phyloP scores from a whole-genome alignment of 805 yeast species.

The Cyberlindnera mycetangii region DNA sequence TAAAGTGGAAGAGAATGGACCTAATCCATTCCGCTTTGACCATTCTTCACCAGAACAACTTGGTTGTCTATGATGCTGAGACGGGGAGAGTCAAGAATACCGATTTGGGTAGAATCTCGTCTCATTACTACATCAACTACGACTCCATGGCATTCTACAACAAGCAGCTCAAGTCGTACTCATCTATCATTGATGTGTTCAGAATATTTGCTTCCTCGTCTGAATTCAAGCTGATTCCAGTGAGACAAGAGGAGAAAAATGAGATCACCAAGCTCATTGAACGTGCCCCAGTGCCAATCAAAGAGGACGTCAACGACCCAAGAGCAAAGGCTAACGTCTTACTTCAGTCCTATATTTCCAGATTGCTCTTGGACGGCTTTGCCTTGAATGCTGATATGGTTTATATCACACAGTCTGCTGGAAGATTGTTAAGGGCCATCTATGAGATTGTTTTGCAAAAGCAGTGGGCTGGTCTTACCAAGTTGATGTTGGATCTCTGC shows the following conservation, averaged over 20 bases:
- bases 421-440: conserved; percentile 81
- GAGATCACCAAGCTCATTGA: conserved; percentile 71
- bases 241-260: conserved; percentile 78
- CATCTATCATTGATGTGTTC: conserved; percentile 69
- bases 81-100: conserved; percentile 52
- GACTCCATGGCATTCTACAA: conserved; percentile 69
- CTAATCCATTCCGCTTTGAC: conserved; percentile 74
- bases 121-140: conserved; percentile 79
- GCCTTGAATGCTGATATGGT: conserved; percentile 93
- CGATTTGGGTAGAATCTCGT: conserved; percentile 79
- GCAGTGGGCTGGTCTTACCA: conserved; percentile 67
- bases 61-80: conserved; percentile 54
- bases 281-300: conserved; percentile 82
- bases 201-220: conserved; percentile 75
- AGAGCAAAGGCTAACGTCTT: conserved; percentile 75
- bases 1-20: conserved; percentile 57
- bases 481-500: conserved; percentile 57
- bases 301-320: conserved; percentile 67
- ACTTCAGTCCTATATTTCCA: conserved; percentile 83
- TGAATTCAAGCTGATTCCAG: conserved; percentile 81
- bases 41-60: conserved; percentile 50
- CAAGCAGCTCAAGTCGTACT: conserved; percentile 58
- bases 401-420: conserved; percentile 90
- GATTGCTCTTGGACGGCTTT: conserved; percentile 75
- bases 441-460: conserved; percentile 70